Conservation (phyloP, 768 basidiomycete species). For the Mycena galopus region DNA sequence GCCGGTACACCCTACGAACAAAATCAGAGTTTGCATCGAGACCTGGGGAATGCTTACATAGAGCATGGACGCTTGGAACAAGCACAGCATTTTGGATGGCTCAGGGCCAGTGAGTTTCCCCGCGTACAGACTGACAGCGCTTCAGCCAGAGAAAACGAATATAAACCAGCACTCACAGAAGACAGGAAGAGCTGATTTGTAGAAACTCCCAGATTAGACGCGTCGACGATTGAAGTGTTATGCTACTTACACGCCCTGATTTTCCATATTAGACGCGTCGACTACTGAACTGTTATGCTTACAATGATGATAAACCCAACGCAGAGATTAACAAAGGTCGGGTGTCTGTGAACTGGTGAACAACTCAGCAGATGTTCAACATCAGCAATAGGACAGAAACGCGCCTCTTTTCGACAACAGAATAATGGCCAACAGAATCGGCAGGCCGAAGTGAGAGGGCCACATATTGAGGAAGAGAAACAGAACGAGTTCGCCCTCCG, state of each 20-base stretch:
- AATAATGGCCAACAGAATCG: constrained; percentile 56
- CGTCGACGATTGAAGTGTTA: neutral
- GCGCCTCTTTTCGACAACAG: constrained; percentile 48
- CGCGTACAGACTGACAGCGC: constrained; percentile 53
- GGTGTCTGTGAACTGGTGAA: constrained; percentile 53
- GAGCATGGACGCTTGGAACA: constrained; percentile 61
- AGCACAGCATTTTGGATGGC: constrained; percentile 57
- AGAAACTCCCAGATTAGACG: constrained; percentile 1
- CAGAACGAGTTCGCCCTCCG: constrained; percentile 8
- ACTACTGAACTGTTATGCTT: neutral
- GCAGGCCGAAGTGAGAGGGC: constrained; percentile 64
- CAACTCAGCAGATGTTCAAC: no score
- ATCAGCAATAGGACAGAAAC: no score
- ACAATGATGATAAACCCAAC: constrained; percentile 61
- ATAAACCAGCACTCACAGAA: constrained; percentile 48
- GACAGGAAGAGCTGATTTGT: constrained; percentile 51
- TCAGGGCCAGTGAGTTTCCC: constrained; percentile 59
- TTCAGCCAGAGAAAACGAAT: constrained; percentile 1
- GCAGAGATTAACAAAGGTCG: constrained; percentile 61
- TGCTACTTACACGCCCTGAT: constrained; percentile 56
- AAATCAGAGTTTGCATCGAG: neutral
- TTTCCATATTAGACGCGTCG: neutral
- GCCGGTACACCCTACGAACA: constrained; percentile 53
- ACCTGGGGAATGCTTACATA: constrained; percentile 41
- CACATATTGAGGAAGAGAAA: constrained; percentile 57